These are phyloP conservation scores for Xylaria multiplex DNA, from an alignment of 2,329 filamentous ascomycete species.

Conservation along the genomic window DNA sequence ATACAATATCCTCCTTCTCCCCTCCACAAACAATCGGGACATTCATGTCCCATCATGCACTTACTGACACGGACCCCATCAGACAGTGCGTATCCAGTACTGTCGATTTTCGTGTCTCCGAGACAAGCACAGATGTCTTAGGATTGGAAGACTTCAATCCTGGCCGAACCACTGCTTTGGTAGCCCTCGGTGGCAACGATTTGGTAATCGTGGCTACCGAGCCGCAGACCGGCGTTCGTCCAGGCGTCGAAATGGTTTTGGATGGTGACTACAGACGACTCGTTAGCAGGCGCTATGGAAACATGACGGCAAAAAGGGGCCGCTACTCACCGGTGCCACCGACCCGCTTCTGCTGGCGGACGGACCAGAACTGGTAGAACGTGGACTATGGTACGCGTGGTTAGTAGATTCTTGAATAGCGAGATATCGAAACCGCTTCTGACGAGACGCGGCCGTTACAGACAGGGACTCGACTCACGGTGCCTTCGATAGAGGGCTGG, in stretches of 20 bases:
- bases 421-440: background rate
- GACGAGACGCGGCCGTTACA: background rate
- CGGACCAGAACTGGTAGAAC: slow-evolving; percentile 64
- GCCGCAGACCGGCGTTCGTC: slow-evolving; percentile 46
- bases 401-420: slow-evolving; percentile 6
- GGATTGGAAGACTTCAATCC: slow-evolving; percentile 44
- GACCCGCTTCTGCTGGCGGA: slow-evolving; percentile 60
- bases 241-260: slow-evolving; percentile 52
- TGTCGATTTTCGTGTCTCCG: background rate
- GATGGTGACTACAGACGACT: slow-evolving; percentile 43
- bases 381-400: slow-evolving; percentile 44
- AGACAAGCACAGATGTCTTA: slow-evolving; percentile 3
- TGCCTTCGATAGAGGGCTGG: slow-evolving; percentile 58
- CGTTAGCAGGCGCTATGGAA: background rate
- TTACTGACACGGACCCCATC: background rate
- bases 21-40: background rate
- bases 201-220: slow-evolving; percentile 51
- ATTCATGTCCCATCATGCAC: background rate
- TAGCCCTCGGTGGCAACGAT: slow-evolving; percentile 53
- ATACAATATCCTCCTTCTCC: slow-evolving; percentile 11
- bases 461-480: slow-evolving; percentile 34
- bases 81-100: background rate
- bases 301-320: background rate
- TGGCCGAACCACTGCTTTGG: slow-evolving; percentile 59
- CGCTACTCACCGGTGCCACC: slow-evolving; percentile 47